Conservation (phyloP, 2,329 filamentous ascomycete genomes). For the Karstenula rhodostoma region DNA sequence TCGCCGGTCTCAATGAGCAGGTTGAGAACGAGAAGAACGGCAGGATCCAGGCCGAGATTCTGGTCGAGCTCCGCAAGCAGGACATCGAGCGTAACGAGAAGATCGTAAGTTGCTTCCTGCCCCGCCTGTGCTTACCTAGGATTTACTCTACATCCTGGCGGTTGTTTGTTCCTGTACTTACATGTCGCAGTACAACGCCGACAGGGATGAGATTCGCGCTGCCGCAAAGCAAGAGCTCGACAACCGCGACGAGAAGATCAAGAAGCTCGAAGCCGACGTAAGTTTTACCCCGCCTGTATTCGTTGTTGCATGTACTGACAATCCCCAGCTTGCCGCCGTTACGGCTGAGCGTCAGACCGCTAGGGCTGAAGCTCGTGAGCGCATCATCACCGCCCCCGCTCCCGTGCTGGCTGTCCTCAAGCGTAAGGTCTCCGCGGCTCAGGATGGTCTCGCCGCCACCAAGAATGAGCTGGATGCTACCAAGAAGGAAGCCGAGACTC, state of each 20-base stretch:
- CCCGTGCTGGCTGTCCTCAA: not conserved
- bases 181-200: no score
- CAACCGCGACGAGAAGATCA: not conserved
- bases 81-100: not conserved
- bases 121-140: no score
- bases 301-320: not conserved
- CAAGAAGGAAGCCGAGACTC: no score
- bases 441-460: not conserved
- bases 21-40: not conserved
- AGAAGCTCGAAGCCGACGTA: not conserved
- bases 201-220: no score
- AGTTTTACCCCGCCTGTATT: not conserved
- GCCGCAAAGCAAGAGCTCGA: not conserved
- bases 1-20: not conserved
- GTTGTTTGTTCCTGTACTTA: no score
- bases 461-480: not conserved
- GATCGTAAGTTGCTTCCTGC: no score
- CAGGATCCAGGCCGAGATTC: not conserved
- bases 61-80: not conserved
- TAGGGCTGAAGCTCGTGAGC: not conserved
- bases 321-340: not conserved
- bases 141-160: no score
- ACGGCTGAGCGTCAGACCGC: no score
- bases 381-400: not conserved
- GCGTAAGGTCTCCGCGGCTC: not conserved